Evolutionary conservation across 2,329 filamentous ascomycete genomes (phyloP).

Genomic region (Eutypella sp.): DNA sequence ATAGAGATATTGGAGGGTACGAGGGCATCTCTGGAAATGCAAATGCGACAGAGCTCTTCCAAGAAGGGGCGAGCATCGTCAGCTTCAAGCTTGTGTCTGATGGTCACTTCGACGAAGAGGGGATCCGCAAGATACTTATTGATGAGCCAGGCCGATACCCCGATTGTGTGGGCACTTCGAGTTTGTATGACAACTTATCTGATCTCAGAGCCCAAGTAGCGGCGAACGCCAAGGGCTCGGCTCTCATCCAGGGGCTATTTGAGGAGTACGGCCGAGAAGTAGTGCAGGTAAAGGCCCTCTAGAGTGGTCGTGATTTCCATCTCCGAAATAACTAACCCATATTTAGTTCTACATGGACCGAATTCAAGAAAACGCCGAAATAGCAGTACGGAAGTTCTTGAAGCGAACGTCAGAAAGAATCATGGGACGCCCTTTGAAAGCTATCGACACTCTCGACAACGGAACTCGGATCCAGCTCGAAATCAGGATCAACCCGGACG

Average conservation of each 20-base stretch:
- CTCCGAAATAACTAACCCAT: conserved; percentile 1
- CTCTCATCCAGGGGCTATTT: conserved; percentile 26
- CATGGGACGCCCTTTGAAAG: conserved; percentile 48
- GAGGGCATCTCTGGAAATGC: conserved; percentile 10
- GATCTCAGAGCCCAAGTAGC: conserved; percentile 39
- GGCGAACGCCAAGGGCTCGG: conserved; percentile 34
- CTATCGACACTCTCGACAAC: conserved; percentile 72
- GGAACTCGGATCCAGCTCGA: conserved; percentile 21
- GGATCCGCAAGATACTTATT: conserved; percentile 22
- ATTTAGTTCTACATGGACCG: conserved; percentile 30
- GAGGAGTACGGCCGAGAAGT: conserved; percentile 25
- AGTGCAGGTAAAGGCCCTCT: conserved; percentile 20
- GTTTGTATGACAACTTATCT: conserved; percentile 36
- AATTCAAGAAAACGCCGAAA: conserved; percentile 37
- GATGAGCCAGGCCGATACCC: conserved; percentile 27
- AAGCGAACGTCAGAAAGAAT: conserved; percentile 40
- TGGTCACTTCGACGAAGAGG: conserved; percentile 29
- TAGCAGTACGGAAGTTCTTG: conserved; percentile 25
- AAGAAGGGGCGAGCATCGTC: conserved; percentile 36
- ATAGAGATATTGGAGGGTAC: conserved; percentile 10
- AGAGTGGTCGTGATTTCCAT: too few species aligned
- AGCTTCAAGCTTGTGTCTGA: conserved; percentile 31
- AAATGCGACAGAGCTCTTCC: conserved; percentile 28
- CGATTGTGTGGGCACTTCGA: conserved; percentile 29
- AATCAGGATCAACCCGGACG: conserved; percentile 55